Conservation (phyloP, 768 basidiomycete genomes). For the Guyanaporus albipodus region DNA sequence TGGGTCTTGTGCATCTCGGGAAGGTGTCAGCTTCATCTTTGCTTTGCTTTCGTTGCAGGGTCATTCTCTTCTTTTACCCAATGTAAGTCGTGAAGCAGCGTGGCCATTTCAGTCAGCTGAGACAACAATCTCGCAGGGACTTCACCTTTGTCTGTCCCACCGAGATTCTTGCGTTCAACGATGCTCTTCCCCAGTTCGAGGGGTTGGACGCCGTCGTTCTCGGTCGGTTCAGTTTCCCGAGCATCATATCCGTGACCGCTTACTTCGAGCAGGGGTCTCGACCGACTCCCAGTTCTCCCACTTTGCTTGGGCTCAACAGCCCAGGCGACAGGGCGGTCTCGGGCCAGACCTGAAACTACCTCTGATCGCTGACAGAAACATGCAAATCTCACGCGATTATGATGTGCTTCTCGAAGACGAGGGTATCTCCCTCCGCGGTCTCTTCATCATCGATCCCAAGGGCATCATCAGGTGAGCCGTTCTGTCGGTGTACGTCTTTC, state of each 20-base stretch:
- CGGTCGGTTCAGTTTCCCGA: too few relatives aligned
- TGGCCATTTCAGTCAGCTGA: background rate
- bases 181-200: slow-evolving; percentile 72
- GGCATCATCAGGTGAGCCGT: slow-evolving; percentile 73
- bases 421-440: slow-evolving; percentile 82
- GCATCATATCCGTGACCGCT: background rate
- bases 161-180: slow-evolving; percentile 94
- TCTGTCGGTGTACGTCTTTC: too few relatives aligned
- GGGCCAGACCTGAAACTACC: slow-evolving; percentile 86
- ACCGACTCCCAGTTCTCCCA: slow-evolving; percentile 90
- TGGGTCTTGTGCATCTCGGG: slow-evolving; percentile 24
- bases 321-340: slow-evolving; percentile 83
- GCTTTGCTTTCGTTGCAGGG: slow-evolving; percentile 51
- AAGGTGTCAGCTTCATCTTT: background rate
- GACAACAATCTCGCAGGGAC: slow-evolving; percentile 45
- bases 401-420: slow-evolving; percentile 86
- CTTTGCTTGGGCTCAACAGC: slow-evolving; percentile 79
- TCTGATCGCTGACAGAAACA: slow-evolving; percentile 73
- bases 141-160: slow-evolving; percentile 94
- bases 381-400: slow-evolving; percentile 80
- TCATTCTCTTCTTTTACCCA: slow-evolving; percentile 93
- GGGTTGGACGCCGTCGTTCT: slow-evolving; percentile 72
- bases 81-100: slow-evolving; percentile 59
- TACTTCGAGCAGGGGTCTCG: slow-evolving; percentile 53
- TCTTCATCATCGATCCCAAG: slow-evolving; percentile 85